Percentiles rank a stretch among this genome's conserved stretches.
Evolutionary conservation across 169 alveolate species (phyloP).

Genomic region (Blepharisma undulans): DNA sequence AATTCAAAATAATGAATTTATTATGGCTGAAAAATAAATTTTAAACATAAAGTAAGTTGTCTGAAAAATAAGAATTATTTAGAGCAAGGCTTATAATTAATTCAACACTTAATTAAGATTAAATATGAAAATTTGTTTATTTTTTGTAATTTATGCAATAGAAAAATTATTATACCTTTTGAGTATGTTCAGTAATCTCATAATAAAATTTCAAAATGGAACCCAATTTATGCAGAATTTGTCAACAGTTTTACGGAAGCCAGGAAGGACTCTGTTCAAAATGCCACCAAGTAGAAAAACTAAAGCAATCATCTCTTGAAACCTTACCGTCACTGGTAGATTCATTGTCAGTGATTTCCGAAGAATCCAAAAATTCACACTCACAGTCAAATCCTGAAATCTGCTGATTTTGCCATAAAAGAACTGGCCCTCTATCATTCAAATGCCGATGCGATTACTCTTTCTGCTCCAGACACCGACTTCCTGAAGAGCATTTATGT

Average conservation of each 20-base stretch:
- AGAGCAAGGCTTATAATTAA: background rate
- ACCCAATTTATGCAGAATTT: background rate
- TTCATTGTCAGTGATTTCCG: background rate
- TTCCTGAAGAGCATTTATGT: conserved; percentile 40
- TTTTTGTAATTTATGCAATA: background rate
- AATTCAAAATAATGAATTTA: too few relatives aligned
- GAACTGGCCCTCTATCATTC: background rate
- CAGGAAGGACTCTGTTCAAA: conserved; percentile 31
- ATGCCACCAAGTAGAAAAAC: conserved; percentile 18
- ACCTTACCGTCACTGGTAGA: background rate
- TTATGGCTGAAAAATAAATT: background rate
- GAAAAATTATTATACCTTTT: background rate
- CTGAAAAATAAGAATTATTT: too few relatives aligned
- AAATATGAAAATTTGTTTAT: too few relatives aligned
- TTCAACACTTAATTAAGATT: too few relatives aligned
- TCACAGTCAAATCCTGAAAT: conserved; percentile 6
- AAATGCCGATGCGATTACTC: conserved; percentile 1
- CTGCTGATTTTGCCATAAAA: conserved; percentile 10
- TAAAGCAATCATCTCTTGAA: background rate
- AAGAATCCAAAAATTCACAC: background rate
- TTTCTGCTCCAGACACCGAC: conserved; percentile 39
- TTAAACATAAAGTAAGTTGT: background rate
- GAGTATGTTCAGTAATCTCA: background rate
- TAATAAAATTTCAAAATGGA: conserved; percentile 6
- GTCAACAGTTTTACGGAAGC: conserved; percentile 10